phyloP scores from a whole-genome alignment of 495 filamentous ascomycete genomes.

The Tuber borchii region DNA sequence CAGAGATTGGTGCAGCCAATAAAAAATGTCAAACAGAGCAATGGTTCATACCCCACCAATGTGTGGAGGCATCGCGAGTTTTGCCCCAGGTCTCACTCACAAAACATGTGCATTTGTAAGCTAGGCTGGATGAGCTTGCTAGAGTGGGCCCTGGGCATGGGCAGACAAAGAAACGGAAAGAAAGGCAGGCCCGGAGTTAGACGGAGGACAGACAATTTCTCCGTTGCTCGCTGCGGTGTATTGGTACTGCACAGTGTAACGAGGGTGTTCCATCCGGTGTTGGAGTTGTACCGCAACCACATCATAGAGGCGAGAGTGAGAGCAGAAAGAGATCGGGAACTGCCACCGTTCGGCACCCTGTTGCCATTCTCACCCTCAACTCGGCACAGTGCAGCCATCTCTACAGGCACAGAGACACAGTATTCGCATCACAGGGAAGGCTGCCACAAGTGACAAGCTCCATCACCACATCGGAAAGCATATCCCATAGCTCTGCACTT shows the following conservation, averaged over 20 bases:
- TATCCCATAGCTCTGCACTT: neutral
- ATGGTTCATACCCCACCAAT: neutral
- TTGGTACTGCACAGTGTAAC: neutral
- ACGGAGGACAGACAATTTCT: neutral
- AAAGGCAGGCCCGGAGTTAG: conserved; percentile 9
- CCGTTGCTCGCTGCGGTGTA: neutral
- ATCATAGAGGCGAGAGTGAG: neutral
- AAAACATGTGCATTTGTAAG: conserved; percentile 27
- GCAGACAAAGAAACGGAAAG: conserved; percentile 23
- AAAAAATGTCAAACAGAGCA: neutral
- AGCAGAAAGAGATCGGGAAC: neutral
- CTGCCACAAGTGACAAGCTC: neutral
- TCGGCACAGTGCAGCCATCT: neutral
- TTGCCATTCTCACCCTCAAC: neutral
- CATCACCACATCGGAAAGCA: neutral
- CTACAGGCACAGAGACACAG: neutral
- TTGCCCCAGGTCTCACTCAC: neutral
- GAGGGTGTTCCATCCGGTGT: neutral
- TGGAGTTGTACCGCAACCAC: neutral
- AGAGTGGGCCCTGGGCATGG: neutral
- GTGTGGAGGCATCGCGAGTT: neutral
- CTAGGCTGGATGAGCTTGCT: conserved; percentile 1
- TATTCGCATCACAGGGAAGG: neutral
- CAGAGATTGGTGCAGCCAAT: neutral
- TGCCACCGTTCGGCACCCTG: neutral